phyloP scores from a whole-genome alignment of 2,329 filamentous ascomycete species.

The Xylaria sp. region DNA sequence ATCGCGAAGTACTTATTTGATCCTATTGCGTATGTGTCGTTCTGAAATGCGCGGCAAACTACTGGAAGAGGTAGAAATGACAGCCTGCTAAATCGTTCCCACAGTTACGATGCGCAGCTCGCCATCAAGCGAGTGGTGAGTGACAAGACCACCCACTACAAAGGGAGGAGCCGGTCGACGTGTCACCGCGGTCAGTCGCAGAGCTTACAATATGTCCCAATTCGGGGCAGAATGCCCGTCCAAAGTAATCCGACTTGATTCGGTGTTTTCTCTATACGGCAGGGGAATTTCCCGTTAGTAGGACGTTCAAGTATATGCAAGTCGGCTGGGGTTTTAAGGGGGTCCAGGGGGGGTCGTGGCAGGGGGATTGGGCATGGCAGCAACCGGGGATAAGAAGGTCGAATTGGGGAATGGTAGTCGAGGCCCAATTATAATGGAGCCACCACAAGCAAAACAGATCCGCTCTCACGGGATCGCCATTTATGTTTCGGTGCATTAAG shows the following conservation, averaged over 20 bases:
- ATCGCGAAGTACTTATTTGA: conserved; percentile 56
- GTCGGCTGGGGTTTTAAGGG: conserved; percentile 25
- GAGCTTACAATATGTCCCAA: conserved; percentile 5
- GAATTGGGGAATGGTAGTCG: conserved; percentile 17
- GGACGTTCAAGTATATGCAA: conserved; percentile 11
- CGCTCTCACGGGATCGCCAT: conserved; percentile 22
- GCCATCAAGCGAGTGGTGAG: conserved; percentile 27
- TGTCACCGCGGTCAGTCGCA: conserved; percentile 3
- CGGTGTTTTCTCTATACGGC: conserved; percentile 24
- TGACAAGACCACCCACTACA: conserved; percentile 5
- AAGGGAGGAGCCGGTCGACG: conserved; percentile 10
- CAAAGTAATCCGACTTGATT: conserved; percentile 18
- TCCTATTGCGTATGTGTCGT: neutral
- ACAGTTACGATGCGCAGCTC: conserved; percentile 21
- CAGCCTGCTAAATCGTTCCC: neutral
- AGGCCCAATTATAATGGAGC: conserved; percentile 18
- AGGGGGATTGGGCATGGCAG: conserved; percentile 24
- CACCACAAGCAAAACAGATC: conserved; percentile 29
- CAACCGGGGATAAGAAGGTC: conserved; percentile 23
- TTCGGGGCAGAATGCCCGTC: conserved; percentile 17
- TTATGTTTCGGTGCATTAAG: conserved; percentile 24
- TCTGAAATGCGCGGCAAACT: conserved; percentile 2
- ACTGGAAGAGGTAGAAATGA: neutral
- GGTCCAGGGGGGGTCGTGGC: conserved; percentile 24
- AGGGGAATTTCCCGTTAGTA: conserved; percentile 29